Evolutionary conservation across 2,329 filamentous ascomycete genomes (phyloP).

Genomic region (Beauveria brongniartii): DNA sequence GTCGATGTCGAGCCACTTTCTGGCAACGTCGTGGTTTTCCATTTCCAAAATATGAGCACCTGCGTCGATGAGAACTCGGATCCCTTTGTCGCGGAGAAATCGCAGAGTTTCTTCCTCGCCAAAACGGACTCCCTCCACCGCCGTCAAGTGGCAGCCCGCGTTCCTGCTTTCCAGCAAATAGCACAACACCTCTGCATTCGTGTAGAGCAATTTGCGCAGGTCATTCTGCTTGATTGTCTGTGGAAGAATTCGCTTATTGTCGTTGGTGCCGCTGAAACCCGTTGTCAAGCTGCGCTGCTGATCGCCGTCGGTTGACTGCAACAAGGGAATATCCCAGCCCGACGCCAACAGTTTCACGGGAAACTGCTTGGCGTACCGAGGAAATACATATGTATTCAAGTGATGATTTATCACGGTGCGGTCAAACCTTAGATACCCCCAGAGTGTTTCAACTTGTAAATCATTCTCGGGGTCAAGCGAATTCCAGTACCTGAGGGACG

Average conservation of each 20-base stretch:
- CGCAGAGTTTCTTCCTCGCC: slow-evolving; percentile 31
- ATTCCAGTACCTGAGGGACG: slow-evolving; percentile 42
- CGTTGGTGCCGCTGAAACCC: slow-evolving; percentile 67
- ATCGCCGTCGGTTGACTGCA: slow-evolving; percentile 14
- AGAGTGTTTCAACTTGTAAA: slow-evolving; percentile 41
- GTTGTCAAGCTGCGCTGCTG: slow-evolving; percentile 37
- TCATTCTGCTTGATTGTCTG: slow-evolving; percentile 55
- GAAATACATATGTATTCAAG: slow-evolving; percentile 57
- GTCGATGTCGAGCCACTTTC: slow-evolving; percentile 42
- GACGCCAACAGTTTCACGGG: slow-evolving; percentile 54
- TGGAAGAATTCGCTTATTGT: slow-evolving; percentile 51
- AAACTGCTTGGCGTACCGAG: slow-evolving; percentile 57
- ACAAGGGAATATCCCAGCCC: slow-evolving; percentile 58
- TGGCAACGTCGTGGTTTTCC: slow-evolving; percentile 41
- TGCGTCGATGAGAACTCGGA: slow-evolving; percentile 53
- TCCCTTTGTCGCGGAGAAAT: slow-evolving; percentile 26
- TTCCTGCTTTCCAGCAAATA: slow-evolving; percentile 49
- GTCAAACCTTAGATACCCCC: slow-evolving; percentile 38
- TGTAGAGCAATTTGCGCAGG: slow-evolving; percentile 45
- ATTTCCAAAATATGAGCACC: slow-evolving; percentile 58
- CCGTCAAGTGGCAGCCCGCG: slow-evolving; percentile 31
- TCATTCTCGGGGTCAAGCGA: slow-evolving; percentile 52
- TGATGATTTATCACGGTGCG: slow-evolving; percentile 50
- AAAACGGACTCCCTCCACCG: slow-evolving; percentile 6
- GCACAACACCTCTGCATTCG: slow-evolving; percentile 54